Conservation (phyloP, 306 rosid species). For the Malus sieversii region DNA sequence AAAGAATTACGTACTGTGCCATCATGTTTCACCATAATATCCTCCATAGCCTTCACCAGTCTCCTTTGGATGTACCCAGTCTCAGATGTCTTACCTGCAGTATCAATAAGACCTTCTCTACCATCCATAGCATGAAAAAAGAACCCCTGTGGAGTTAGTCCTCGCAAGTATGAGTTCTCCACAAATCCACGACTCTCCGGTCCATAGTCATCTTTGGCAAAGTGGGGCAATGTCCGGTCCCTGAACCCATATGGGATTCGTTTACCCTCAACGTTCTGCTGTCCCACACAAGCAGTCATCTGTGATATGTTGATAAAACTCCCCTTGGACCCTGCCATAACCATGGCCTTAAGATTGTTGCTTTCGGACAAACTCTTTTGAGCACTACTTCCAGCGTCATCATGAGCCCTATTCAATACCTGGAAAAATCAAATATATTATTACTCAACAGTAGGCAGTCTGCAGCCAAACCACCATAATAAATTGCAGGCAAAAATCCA, state of each 20-base stretch:
- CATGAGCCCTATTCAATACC: slow-evolving; percentile 91
- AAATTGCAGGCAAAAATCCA: slow-evolving; percentile 9
- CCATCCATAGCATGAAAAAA: slow-evolving; percentile 99
- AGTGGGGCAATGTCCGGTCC: slow-evolving; percentile 90
- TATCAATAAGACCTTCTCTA: slow-evolving; percentile 98
- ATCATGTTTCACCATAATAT: slow-evolving; percentile 95
- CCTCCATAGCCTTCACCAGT: slow-evolving; percentile 97
- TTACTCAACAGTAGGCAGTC: slow-evolving; percentile 1
- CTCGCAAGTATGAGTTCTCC: slow-evolving; percentile 88
- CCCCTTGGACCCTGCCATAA: slow-evolving; percentile 98
- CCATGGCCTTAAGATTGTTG: slow-evolving; percentile 96
- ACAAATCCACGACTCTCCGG: slow-evolving; percentile 99
- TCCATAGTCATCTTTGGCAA: slow-evolving; percentile 86
- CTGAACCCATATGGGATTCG: slow-evolving; percentile 92
- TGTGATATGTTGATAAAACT: slow-evolving; percentile 96
- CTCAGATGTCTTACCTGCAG: slow-evolving; percentile 97
- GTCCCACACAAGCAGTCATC: slow-evolving; percentile 99
- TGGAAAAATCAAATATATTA: slow-evolving; percentile 16
- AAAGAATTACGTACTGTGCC: slow-evolving; percentile 95
- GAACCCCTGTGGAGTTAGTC: slow-evolving; percentile 95
- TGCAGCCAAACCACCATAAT: background rate
- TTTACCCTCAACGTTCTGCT: slow-evolving; percentile 97
- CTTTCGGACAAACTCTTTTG: slow-evolving; percentile 88
- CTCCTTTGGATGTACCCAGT: slow-evolving; percentile 97
- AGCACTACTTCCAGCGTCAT: slow-evolving; percentile 93